Conservation (phyloP, 306 rosid genomes). For the Ochetophila trinervis region DNA sequence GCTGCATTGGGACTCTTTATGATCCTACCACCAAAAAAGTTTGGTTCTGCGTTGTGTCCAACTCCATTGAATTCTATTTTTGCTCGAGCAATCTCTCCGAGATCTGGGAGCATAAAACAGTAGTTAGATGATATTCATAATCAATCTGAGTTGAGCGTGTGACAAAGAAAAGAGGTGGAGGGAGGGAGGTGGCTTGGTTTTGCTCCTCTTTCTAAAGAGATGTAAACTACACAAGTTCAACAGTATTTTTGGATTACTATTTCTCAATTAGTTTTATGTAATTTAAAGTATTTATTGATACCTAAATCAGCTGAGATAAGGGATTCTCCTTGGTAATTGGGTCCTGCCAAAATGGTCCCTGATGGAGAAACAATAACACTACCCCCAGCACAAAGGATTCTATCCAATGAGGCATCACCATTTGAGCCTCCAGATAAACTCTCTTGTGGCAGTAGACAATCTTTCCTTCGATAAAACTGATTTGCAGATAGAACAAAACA, state of each 20-base stretch:
- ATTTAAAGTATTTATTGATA: conserved; percentile 18
- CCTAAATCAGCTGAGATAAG: conserved; percentile 81
- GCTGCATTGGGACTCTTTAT: conserved; percentile 1
- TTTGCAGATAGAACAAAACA: conserved; percentile 79
- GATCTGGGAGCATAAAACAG: conserved; percentile 38
- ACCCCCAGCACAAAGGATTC: conserved; percentile 67
- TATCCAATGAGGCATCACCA: conserved; percentile 21
- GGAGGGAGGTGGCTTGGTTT: background rate
- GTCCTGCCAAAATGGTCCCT: conserved; percentile 78
- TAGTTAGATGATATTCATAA: background rate
- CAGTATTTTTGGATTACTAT: background rate
- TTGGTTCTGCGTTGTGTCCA: conserved; percentile 61
- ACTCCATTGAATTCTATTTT: conserved; percentile 71
- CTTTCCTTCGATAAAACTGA: conserved; percentile 70
- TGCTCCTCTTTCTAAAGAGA: background rate
- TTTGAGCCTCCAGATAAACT: conserved; percentile 50
- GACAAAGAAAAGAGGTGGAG: background rate
- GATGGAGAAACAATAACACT: conserved; percentile 80
- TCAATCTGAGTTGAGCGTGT: background rate
- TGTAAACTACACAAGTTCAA: background rate
- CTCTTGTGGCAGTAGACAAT: conserved; percentile 69
- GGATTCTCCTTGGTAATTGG: conserved; percentile 73
- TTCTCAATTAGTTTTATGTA: background rate
- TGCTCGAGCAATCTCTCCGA: conserved; percentile 70
- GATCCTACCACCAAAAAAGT: background rate